A percentile compares a stretch with the other conserved stretches of the same genome.
These are phyloP conservation scores for Enteropsectra breve DNA, from an alignment of 371 early-diverging fungal species.

Conservation along the genomic window DNA sequence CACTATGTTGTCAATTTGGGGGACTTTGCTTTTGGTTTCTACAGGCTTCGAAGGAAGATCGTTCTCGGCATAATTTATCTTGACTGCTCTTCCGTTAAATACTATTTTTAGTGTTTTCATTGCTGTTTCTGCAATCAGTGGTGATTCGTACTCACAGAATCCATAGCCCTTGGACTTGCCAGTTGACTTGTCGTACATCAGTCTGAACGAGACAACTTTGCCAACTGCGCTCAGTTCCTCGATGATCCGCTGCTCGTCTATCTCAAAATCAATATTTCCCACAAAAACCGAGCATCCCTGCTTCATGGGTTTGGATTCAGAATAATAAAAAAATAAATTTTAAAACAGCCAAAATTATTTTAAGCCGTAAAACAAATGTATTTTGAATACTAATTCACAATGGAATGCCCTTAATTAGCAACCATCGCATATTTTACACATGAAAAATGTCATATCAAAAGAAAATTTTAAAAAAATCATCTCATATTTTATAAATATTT, in stretches of 20 bases:
- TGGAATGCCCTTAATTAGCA: too few relatives aligned
- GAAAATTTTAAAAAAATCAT: too few relatives aligned
- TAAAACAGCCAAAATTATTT: too few relatives aligned
- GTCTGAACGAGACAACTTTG: slow-evolving; percentile 57
- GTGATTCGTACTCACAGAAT: slow-evolving; percentile 61
- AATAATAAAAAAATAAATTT: too few relatives aligned
- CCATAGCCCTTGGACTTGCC: slow-evolving; percentile 62
- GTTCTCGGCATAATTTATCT: slow-evolving; percentile 61
- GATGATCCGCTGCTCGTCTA: slow-evolving; percentile 58
- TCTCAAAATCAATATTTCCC: slow-evolving; percentile 61
- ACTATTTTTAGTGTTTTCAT: slow-evolving; percentile 58
- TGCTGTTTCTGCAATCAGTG: slow-evolving; percentile 60
- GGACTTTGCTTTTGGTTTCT: slow-evolving; percentile 21
- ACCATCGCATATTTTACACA: too few relatives aligned
- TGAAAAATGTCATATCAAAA: too few relatives aligned
- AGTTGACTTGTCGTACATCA: slow-evolving; percentile 59
- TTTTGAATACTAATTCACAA: too few relatives aligned
- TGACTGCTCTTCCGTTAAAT: slow-evolving; percentile 59
- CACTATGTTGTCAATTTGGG: slow-evolving; percentile 52
- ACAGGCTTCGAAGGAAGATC: slow-evolving; percentile 47
- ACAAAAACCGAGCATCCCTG: slow-evolving; percentile 61
- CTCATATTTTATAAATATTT: too few relatives aligned
- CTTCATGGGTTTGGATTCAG: slow-evolving; percentile 58
- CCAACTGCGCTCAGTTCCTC: slow-evolving; percentile 60
- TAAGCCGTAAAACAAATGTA: too few relatives aligned